phyloP scores from a whole-genome alignment of 345 rosid genomes.

The Pugionium dolabratum region DNA sequence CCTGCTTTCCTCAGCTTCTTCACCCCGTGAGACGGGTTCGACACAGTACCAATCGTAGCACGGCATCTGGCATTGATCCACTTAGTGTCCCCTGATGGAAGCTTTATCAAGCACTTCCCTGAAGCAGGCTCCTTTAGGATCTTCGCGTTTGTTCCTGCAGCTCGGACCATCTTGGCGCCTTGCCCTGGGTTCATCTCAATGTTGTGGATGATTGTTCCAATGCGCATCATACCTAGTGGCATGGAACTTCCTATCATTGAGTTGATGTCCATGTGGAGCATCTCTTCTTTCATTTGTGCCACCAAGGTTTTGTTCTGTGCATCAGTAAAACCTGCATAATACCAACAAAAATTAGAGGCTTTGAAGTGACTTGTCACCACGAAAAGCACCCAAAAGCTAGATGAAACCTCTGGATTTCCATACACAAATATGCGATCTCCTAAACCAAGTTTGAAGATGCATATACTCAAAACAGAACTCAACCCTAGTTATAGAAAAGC shows the following conservation, averaged over 20 bases:
- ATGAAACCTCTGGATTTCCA: slow-evolving; percentile 10
- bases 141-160: slow-evolving; percentile 88
- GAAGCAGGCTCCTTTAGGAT: slow-evolving; percentile 71
- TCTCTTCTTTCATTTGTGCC: slow-evolving; percentile 59
- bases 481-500: neutral
- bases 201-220: slow-evolving; percentile 89
- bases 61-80: slow-evolving; percentile 65
- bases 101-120: slow-evolving; percentile 53
- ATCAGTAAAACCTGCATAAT: slow-evolving; percentile 38
- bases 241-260: slow-evolving; percentile 84
- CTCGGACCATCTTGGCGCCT: slow-evolving; percentile 80
- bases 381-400: slow-evolving; percentile 6
- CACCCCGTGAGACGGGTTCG: slow-evolving; percentile 61
- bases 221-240: slow-evolving; percentile 83
- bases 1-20: slow-evolving; percentile 84
- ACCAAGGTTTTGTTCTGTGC: slow-evolving; percentile 45
- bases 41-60: slow-evolving; percentile 75
- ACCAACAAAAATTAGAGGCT: slow-evolving; percentile 8
- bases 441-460: neutral
- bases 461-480: slow-evolving; percentile 2
- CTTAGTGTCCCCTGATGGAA: slow-evolving; percentile 75
- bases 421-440: neutral
- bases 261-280: slow-evolving; percentile 74
- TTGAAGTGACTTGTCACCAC: neutral
- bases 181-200: slow-evolving; percentile 84